Base-by-base conservation (phyloP, 2,329 filamentous ascomycete genomes). In the Parastagonospora nodorum region DNA sequence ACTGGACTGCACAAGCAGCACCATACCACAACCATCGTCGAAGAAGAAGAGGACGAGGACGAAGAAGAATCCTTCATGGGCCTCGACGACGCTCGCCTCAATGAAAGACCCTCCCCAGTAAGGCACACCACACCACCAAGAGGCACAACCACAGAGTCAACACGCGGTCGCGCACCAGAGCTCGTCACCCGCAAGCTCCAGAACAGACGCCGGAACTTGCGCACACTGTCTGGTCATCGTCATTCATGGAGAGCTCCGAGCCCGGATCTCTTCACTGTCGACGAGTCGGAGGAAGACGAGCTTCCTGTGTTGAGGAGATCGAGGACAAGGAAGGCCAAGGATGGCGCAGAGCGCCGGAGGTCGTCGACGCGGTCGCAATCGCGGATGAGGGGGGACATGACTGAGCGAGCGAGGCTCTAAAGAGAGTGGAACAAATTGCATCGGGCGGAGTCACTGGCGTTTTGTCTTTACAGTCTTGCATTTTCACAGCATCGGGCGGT, bases 171-270 rank as follows among this genome's bases (percentile, higher is more conserved):
- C 33, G 69, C 67, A 11, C 72, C 73, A 42, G 72, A 74, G 42
- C 68, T 72, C 35, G 61, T 69, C 6, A 48, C 63, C 11, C 64
- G 64, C 48, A 72, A 68, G 58, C 55, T 43, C 40, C 61, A 63
- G 15, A 67, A 62, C 35, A 64, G 69, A 28, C 65, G 66, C 36
- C 63, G 71, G 14, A 63, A 66, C 29, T 69, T 66, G 32, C 64
- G 73, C 12, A 75, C 72, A 8, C 63, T 74, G 7, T 74, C 69
- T 24, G 73, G 74, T 12, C 68, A 73, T 42, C 67, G 71, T 15
- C 74, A 76, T 53, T 75, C 74, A 41, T 77, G 74, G 71, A 61
- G 73, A 15, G 74, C 74, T 45, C 74, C 74, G 11, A 74, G 72
- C 49, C 69, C 68, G 1, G 74, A 75, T 42, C 63, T 77, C 0